Evolutionary conservation across 768 basidiomycete genomes (phyloP), one percentile per base, ranked within the genome.

Genomic region (Tylopilus sp.): DNA sequence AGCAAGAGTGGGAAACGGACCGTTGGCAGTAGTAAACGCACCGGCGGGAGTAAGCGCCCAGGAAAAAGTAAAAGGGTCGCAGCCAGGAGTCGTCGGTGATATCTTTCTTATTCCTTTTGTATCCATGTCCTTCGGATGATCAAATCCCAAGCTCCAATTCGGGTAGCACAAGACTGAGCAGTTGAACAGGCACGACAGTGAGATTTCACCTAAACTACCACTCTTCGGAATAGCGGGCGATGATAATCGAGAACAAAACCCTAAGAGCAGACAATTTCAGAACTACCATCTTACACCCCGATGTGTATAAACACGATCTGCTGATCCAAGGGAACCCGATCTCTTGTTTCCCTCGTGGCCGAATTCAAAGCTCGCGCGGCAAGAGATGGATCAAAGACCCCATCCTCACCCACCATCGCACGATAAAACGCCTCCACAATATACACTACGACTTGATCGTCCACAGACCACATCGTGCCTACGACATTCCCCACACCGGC

Each of bases 1-100:
- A 66, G 62, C n/a, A 79, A 78, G 47, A 72, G 80, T 42, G 42
- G 55, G 55, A 55, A 60, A 41, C 57, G 30, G 30, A 12, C 37
- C 6, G 22, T 34, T 0, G 46, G 57, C 2, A 48, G 57, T 3
- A 55, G 47, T 1, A 65, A 63, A 57, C 60, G 59, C n/a, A 58
- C 69, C 6, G 70, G 72, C 30, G 72, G 71, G 13, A 69, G 65
- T 24, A 80, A 80, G 51, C 74, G 86, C 30, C 79, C 76, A 13
- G 86, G 86, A 3, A 88, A 86, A 69, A 76, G 76, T 42, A 82
- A 73, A 63, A 72, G 86, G 55, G 69, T 77, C 48, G 66, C 76
- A 9, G 72, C 76, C 40, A 74, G 76, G 34, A 70, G 61, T 55
- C 68, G 59, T 51, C 63, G 64, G 55, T 68, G 57, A 67, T 45